These are phyloP conservation scores for Remersonia thermophila DNA, from an alignment of 2,329 filamentous ascomycete genomes.

Conservation along the genomic window DNA sequence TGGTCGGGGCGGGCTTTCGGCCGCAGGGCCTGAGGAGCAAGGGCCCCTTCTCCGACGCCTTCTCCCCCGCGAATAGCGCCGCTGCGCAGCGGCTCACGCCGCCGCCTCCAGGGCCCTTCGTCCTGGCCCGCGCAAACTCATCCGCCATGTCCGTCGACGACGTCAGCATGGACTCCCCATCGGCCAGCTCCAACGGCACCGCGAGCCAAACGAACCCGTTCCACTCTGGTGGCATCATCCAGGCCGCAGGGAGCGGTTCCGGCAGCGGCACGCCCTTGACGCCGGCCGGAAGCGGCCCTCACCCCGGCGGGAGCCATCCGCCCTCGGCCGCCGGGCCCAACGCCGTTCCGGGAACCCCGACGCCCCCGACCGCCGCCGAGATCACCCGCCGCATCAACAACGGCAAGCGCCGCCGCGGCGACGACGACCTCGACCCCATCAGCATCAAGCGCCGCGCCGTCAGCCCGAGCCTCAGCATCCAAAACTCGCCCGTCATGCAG, in stretches of 20 bases:
- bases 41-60: constrained; percentile 60
- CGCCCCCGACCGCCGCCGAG: constrained; percentile 48
- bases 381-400: constrained; percentile 66
- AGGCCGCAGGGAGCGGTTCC: constrained; percentile 22
- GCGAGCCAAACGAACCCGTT: constrained; percentile 6
- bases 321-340: too few relatives aligned
- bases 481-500: constrained; percentile 80
- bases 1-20: too few relatives aligned
- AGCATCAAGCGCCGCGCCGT: constrained; percentile 88
- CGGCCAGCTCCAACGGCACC: constrained; percentile 18
- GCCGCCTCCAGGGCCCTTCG: constrained; percentile 50
- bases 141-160: constrained; percentile 55
- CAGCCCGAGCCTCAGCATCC: constrained; percentile 78
- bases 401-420: constrained; percentile 58
- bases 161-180: constrained; percentile 59
- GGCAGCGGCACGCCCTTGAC: constrained; percentile 26
- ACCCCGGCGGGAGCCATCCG: constrained; percentile 5
- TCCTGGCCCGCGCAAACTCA: constrained; percentile 46
- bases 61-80: constrained; percentile 51
- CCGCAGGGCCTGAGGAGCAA: constrained; percentile 59
- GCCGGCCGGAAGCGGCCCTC: constrained; percentile 12
- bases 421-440: constrained; percentile 80
- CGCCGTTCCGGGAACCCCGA: constrained; percentile 19
- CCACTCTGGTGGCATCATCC: constrained; percentile 18
- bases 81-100: constrained; percentile 30